Percentiles rank a stretch among this genome's conserved stretches.
Evolutionary conservation across 208 protist genomes (phyloP).

Genomic region (Blechomonas ayalai): DNA sequence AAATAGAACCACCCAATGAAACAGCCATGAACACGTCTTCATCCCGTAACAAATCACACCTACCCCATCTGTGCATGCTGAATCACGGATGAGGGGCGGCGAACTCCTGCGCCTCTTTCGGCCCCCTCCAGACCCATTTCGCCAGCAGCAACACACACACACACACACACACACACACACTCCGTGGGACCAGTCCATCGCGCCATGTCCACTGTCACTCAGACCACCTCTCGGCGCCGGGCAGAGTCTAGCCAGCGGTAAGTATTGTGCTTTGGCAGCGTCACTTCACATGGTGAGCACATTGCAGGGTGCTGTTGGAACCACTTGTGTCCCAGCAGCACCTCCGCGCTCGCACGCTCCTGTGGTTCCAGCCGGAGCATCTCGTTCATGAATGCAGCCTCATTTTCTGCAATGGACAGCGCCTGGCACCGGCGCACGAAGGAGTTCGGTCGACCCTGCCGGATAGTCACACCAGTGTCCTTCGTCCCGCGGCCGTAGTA

Average conservation of each 20-base stretch:
- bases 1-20: too few species aligned
- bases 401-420: slow-evolving; percentile 26
- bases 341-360: slow-evolving; percentile 33
- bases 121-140: too few species aligned
- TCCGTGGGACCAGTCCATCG: too few species aligned
- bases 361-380: slow-evolving; percentile 75
- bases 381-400: slow-evolving; percentile 45
- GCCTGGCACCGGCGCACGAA: slow-evolving; percentile 45
- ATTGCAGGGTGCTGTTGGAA: slow-evolving; percentile 50
- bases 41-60: too few species aligned
- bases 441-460: slow-evolving; percentile 19
- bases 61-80: too few species aligned
- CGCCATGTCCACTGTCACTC: too few species aligned
- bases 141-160: too few species aligned
- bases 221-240: slow-evolving; percentile 5
- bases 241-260: slow-evolving; percentile 62
- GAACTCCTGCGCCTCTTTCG: too few species aligned
- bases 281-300: slow-evolving; percentile 49
- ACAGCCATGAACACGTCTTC: too few species aligned
- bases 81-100: too few species aligned
- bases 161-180: too few species aligned
- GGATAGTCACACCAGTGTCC: neutral
- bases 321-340: slow-evolving; percentile 59
- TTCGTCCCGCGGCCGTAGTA: slow-evolving; percentile 27
- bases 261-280: slow-evolving; percentile 47